Percentiles rank a stretch among this genome's conserved stretches.
These are phyloP conservation scores for Jaminaea rosea DNA, from an alignment of 1,284 basidiomycete genomes.

Conservation along the genomic window DNA sequence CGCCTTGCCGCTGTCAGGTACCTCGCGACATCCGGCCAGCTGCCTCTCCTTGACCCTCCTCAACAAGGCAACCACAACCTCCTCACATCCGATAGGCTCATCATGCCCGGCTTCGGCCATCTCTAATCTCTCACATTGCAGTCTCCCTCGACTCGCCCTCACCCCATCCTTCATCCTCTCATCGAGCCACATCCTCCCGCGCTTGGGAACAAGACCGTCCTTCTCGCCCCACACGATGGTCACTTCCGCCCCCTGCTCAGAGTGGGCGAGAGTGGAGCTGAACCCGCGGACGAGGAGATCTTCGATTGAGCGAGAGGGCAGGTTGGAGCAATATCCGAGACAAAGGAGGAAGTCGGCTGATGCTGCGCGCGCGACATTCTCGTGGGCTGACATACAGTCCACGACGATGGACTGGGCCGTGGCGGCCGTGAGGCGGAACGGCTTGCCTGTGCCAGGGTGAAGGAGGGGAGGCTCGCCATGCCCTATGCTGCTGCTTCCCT, in stretches of 20 bases:
- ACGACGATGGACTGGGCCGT: background rate
- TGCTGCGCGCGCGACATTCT: background rate
- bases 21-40: no score
- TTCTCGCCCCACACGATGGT: background rate
- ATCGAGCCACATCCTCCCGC: background rate
- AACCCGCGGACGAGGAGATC: background rate
- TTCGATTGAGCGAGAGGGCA: background rate
- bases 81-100: background rate
- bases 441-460: background rate
- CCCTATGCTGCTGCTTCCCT: background rate
- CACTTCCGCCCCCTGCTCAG: background rate
- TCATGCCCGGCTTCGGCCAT: slow-evolving; percentile 1
- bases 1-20: no score
- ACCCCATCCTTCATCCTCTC: background rate
- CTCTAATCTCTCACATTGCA: background rate
- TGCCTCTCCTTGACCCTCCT: background rate
- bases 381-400: background rate
- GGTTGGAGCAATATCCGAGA: background rate
- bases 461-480: background rate
- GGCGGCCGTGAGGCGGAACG: background rate
- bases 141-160: background rate
- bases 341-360: background rate
- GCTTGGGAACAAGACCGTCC: background rate
- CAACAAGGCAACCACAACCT: background rate
- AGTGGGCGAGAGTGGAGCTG: background rate